Evolutionary conservation across 78 protist species (phyloP), one percentile per base, ranked within the genome.

Genomic region (Guillardia theta): DNA sequence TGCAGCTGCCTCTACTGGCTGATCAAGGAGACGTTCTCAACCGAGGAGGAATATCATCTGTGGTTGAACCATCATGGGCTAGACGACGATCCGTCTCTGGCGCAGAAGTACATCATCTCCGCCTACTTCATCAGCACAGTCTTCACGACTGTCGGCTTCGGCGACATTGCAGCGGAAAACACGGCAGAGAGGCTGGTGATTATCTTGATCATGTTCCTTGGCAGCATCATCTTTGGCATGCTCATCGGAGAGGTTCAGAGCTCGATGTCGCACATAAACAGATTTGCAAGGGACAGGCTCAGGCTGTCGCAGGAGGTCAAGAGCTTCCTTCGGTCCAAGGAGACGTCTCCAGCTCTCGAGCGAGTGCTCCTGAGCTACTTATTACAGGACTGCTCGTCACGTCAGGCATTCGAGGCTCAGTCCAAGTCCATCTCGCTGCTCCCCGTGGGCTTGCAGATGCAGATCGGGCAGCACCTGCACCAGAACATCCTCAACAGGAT

Each of bases 71-170:
- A 24, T 12, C 9, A 33, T 6, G 33, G 33, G 41, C 9, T 33
- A 36, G 33, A 24, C 36, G n/a, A 12, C 41, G 83, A 70, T 6
- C 46, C 33, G 0, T 24, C 33, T 22, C 33, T 70, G 41, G 41
- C 36, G 41, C 83, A 24, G 46, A 70, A 70, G 41, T 70, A 70
- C 41, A 24, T 70, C 4, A 1, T 70, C 5, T 36, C 83, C 27
- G n/a, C 41, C 5, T 70, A 70, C 83, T 70, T 70, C 36, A 24
- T 70, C 83, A 70, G 36, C 41, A 70, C 83, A 6, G 70, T 78
- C 44, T 88, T 88, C 45, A 48, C 93, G 70, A 88, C 93, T 2
- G 93, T 88, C 9, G 93, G 93, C 44, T 88, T 48, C 9, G 93
- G 93, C 39, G 93, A 88, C 70, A 88, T 88, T 36, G n/a, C 6